Conservation (phyloP, 805 yeast genomes). For the Pichia exigua region DNA sequence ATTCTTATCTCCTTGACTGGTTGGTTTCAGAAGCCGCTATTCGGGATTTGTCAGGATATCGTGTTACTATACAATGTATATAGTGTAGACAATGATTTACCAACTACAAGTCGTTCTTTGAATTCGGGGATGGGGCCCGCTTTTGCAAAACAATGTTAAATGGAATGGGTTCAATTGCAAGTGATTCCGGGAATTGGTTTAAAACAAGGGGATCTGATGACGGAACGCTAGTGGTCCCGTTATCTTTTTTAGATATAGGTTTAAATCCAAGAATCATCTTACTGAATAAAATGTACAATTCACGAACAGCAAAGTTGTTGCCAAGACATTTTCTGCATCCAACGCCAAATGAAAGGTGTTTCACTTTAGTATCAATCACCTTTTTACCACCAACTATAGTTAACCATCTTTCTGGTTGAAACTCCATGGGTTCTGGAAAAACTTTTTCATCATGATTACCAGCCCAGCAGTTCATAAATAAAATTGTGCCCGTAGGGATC, state of each 20-base stretch:
- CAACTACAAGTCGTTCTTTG: background rate
- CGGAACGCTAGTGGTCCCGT: conserved; percentile 30
- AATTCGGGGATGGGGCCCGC: background rate
- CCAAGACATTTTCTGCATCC: conserved; percentile 75
- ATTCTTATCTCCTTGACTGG: background rate
- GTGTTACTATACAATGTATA: background rate
- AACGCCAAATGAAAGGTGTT: conserved; percentile 56
- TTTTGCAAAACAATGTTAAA: conserved; percentile 20
- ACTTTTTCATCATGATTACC: conserved; percentile 54
- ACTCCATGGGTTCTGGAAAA: conserved; percentile 38
- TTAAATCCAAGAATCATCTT: conserved; percentile 42
- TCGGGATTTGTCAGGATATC: background rate
- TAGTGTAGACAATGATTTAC: background rate
- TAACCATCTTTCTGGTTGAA: conserved; percentile 40
- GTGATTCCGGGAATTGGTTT: conserved; percentile 47
- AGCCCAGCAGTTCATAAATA: conserved; percentile 62
- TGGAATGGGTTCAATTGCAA: conserved; percentile 53
- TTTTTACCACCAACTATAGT: conserved; percentile 1
- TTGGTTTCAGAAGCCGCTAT: background rate
- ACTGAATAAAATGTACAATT: conserved; percentile 50
- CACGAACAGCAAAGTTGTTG: conserved; percentile 52
- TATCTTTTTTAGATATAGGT: background rate
- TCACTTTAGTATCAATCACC: conserved; percentile 5
- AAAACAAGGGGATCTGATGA: conserved; percentile 38
- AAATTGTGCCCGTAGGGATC: conserved; percentile 49